Conservation (phyloP, 164 flowering plant genomes). For the Magnolia officinalis region DNA sequence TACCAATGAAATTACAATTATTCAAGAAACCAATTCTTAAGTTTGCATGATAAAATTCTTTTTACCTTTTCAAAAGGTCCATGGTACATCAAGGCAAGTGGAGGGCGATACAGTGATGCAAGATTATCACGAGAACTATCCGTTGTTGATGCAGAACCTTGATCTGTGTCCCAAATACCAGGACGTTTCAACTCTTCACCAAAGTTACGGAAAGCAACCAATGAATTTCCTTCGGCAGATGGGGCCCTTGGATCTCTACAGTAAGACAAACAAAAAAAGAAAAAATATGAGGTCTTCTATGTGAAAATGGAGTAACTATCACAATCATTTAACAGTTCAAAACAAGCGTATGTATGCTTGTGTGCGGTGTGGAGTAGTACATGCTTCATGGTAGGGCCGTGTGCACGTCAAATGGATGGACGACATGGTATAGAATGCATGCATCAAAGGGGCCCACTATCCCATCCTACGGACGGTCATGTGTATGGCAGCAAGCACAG, state of each 20-base stretch:
- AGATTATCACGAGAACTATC: conserved; percentile 67
- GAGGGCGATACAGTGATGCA: conserved; percentile 84
- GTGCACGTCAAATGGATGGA: too few relatives aligned
- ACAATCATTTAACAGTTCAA: background rate
- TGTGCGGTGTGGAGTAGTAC: too few relatives aligned
- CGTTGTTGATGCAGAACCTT: conserved; percentile 46
- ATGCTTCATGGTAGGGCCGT: too few relatives aligned
- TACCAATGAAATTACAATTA: background rate
- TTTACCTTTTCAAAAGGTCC: conserved; percentile 80
- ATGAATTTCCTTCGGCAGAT: conserved; percentile 48
- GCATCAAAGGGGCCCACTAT: too few relatives aligned
- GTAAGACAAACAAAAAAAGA: background rate
- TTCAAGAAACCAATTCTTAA: too few relatives aligned
- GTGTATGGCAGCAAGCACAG: background rate
- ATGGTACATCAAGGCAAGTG: conserved; percentile 66
- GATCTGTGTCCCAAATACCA: conserved; percentile 75
- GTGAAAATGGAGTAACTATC: background rate
- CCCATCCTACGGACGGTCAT: too few relatives aligned
- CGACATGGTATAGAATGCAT: too few relatives aligned
- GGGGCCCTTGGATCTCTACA: conserved; percentile 39
- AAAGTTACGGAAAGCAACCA: conserved; percentile 88
- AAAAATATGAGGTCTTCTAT: background rate
- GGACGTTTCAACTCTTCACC: conserved; percentile 74
- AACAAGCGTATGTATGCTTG: background rate
- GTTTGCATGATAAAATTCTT: background rate